phyloP scores from a whole-genome alignment of 257 asterid species.

The Solanum virginianum region DNA sequence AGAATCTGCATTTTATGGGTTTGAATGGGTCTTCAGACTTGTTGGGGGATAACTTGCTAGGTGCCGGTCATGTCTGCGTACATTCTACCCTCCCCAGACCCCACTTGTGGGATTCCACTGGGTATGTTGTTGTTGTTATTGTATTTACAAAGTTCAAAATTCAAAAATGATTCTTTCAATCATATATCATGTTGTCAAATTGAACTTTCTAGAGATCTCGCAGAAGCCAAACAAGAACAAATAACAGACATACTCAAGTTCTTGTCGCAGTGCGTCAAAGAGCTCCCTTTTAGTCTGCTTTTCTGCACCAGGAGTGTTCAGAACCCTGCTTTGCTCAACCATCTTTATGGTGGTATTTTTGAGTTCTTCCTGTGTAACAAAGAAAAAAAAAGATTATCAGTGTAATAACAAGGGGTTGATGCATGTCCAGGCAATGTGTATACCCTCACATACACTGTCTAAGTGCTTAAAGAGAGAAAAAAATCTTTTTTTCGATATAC shows the following conservation, averaged over 20 bases:
- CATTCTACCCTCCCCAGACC: no score
- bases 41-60: not conserved
- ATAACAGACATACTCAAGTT: constrained; percentile 68
- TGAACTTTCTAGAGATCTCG: not conserved
- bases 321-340: constrained; percentile 95
- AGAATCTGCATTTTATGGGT: not conserved
- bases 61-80: not conserved
- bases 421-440: not conserved
- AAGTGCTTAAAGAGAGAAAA: not conserved
- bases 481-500: not conserved
- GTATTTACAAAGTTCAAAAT: not conserved
- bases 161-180: not conserved
- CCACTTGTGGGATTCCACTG: no score
- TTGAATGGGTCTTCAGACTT: not conserved
- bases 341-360: constrained; percentile 20
- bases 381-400: not conserved
- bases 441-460: not conserved
- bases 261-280: constrained; percentile 90
- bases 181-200: not conserved
- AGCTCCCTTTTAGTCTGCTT: constrained; percentile 95
- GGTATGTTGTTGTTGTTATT: no score
- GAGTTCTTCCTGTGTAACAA: constrained; percentile 57
- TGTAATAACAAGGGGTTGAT: not conserved
- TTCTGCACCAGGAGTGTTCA: constrained; percentile 88
- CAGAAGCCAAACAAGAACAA: not conserved